Evolutionary conservation across 495 filamentous ascomycete species (phyloP).

Genomic region (Penicillium antarcticum): DNA sequence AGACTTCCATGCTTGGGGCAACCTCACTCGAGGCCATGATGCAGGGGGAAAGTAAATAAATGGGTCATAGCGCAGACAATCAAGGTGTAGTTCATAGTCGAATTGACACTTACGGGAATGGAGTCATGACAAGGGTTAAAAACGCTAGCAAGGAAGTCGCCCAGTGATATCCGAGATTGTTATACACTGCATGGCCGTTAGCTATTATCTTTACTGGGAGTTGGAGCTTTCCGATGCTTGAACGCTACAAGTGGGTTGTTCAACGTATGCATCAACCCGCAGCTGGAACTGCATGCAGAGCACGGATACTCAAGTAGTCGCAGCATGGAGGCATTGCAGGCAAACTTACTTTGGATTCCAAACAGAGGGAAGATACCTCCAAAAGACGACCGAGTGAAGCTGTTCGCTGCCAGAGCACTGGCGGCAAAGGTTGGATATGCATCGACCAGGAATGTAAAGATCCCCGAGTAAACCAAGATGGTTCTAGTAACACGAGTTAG

Average conservation of each 20-base stretch:
- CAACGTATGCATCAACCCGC: constrained; percentile 7
- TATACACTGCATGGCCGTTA: constrained; percentile 54
- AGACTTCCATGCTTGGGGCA: not conserved
- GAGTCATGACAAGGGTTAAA: constrained; percentile 64
- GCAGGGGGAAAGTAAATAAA: constrained; percentile 10
- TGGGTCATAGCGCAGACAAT: constrained; percentile 11
- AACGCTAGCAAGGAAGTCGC: constrained; percentile 66
- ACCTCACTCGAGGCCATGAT: constrained; percentile 4
- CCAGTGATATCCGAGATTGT: constrained; percentile 68
- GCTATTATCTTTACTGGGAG: constrained; percentile 14
- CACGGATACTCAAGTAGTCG: constrained; percentile 9
- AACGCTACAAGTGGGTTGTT: constrained; percentile 1
- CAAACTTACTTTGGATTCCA: constrained; percentile 61
- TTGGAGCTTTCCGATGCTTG: not conserved
- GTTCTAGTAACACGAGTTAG: constrained; percentile 49
- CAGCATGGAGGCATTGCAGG: not conserved
- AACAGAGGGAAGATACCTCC: constrained; percentile 76
- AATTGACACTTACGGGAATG: constrained; percentile 56
- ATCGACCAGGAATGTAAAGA: constrained; percentile 95
- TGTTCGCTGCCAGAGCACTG: constrained; percentile 83
- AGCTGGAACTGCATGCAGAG: constrained; percentile 13
- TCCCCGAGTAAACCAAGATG: constrained; percentile 73
- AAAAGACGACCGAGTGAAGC: constrained; percentile 77
- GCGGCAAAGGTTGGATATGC: constrained; percentile 91
- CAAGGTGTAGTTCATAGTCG: not conserved